Base-by-base conservation (phyloP, 805 yeast genomes). In the Candida takata region DNA sequence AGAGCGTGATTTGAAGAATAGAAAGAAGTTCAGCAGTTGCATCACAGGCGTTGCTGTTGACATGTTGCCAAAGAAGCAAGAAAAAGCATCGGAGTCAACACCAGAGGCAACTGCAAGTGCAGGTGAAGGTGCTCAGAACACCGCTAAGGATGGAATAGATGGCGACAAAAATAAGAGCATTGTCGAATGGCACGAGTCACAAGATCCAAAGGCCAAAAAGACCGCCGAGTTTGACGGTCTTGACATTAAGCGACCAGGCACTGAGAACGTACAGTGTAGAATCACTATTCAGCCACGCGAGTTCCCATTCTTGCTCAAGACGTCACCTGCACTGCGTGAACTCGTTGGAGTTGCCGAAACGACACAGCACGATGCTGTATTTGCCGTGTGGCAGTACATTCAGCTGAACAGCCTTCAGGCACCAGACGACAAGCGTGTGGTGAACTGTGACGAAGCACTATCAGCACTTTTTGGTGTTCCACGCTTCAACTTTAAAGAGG, bases 41-140 rank as follows among this genome's bases (percentile, higher is more conserved):
- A 67, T 92, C 48, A 78, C 88, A 7, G 88, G 90, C 13, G 73
- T 92, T 17, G 79, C 94, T 1, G 80, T 92, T 10, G 97, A 92
- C 52, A 65, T 90, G 33, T 60, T 58, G 16, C 49, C 54, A 19
- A 37, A 39, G 19, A 31, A 54, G 7, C 15, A 11, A 4, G 27
- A 31, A n/a, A n/a, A n/a, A 19, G 27, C 30, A 24, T 17, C 16
- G 32, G 31, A 17, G 37, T 42, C 25, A 18, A 34, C 6, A 29
- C 41, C 7, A 20, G 23, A 20, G 23, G 38, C 36, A 8, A 41
- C 44, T n/a, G n/a, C n/a, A n/a, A n/a, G n/a, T n/a, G n/a, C n/a
- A n/a, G n/a, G n/a, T n/a, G n/a, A n/a, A n/a, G n/a, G n/a, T n/a
- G n/a, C n/a, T n/a, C n/a, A n/a, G n/a, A n/a, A n/a, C n/a, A n/a